Percentiles rank a stretch among this genome's conserved stretches.
Evolutionary conservation across 228 moss, liverwort and hornwort genomes (phyloP).

Genomic region (Sphagnum fallax): DNA sequence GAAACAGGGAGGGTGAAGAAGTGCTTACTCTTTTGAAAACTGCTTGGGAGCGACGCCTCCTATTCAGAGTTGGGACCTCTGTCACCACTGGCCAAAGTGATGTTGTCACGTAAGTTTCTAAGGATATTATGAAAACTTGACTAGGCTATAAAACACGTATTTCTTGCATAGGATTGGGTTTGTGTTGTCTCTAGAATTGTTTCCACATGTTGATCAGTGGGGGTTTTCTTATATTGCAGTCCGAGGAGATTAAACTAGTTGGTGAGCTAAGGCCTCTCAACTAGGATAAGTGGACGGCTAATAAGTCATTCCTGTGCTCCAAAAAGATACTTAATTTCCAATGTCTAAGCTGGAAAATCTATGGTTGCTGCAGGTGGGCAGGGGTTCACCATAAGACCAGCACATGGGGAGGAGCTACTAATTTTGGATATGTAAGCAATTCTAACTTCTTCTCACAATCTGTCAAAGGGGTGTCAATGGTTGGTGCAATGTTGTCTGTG

Average conservation of each 20-base stretch:
- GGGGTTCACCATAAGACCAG: slow-evolving; percentile 64
- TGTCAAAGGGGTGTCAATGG: neutral
- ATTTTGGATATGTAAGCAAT: slow-evolving; percentile 50
- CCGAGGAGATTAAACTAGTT: neutral
- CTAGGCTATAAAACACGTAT: neutral
- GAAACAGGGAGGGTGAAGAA: slow-evolving; percentile 56
- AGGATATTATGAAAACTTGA: neutral
- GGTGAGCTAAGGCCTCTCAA: neutral
- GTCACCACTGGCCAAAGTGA: slow-evolving; percentile 54
- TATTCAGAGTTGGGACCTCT: slow-evolving; percentile 63
- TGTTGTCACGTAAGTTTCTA: slow-evolving; percentile 49
- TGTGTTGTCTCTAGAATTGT: neutral
- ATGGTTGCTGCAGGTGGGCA: slow-evolving; percentile 37
- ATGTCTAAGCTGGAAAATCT: neutral
- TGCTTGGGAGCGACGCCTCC: slow-evolving; percentile 60
- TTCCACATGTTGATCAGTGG: too few relatives aligned
- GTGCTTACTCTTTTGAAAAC: slow-evolving; percentile 46
- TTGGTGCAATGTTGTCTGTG: neutral
- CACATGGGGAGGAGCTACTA: slow-evolving; percentile 55
- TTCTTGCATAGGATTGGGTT: neutral
- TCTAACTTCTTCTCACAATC: neutral
- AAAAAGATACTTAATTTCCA: neutral
- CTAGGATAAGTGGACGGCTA: too few relatives aligned
- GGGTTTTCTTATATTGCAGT: neutral
- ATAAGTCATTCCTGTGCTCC: too few relatives aligned